Conservation (phyloP, 495 filamentous ascomycete genomes). For the Pyrenula massariospora region DNA sequence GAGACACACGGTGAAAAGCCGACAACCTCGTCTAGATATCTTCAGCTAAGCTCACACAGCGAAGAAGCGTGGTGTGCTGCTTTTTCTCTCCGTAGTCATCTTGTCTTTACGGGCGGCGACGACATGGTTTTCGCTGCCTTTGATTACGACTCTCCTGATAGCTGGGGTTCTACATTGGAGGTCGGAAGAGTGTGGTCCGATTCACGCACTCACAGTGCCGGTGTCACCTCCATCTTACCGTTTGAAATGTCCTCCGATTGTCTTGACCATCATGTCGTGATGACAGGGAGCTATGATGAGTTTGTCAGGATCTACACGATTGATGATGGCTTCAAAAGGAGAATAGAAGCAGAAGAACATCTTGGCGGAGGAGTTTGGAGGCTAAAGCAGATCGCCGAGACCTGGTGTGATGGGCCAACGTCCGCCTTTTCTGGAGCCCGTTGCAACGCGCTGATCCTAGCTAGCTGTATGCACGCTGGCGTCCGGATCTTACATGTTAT, state of each 20-base stretch:
- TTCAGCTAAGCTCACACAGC: not conserved
- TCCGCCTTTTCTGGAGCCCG: conserved; percentile 1
- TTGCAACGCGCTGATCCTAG: conserved; percentile 48
- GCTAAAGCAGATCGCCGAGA: conserved; percentile 45
- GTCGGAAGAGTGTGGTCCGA: conserved; percentile 6
- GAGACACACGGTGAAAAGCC: conserved; percentile 5
- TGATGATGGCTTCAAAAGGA: conserved; percentile 13
- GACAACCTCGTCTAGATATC: not conserved
- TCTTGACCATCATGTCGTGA: conserved; percentile 35
- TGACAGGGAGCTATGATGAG: conserved; percentile 94
- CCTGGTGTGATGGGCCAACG: conserved; percentile 4
- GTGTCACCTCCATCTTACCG: conserved; percentile 80
- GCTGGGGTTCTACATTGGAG: conserved; percentile 7
- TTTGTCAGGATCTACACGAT: conserved; percentile 56
- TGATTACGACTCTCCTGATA: conserved; percentile 10
- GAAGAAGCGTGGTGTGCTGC: conserved; percentile 7
- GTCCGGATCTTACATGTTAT: conserved; percentile 51
- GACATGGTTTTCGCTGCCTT: conserved; percentile 24
- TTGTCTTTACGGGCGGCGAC: conserved; percentile 24
- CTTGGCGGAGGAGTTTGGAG: conserved; percentile 90
- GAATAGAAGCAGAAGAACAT: conserved; percentile 46
- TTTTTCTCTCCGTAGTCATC: conserved; percentile 20
- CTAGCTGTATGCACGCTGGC: conserved; percentile 90
- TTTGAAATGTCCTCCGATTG: conserved; percentile 3
- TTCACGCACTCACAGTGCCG: conserved; percentile 49